Conservation (phyloP, 345 rosid species). For the Pugionium dolabratum region DNA sequence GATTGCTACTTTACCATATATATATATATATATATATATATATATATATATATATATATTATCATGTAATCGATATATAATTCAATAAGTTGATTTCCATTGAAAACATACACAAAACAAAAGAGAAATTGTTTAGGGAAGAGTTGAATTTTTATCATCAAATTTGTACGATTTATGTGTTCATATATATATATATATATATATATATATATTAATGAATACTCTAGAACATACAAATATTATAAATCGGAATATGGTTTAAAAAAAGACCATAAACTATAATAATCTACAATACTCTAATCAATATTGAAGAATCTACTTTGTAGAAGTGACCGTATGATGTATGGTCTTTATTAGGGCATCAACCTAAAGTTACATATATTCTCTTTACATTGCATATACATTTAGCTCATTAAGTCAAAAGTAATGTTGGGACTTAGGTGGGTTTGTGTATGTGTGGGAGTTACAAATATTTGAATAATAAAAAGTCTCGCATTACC, state of each 20-base stretch:
- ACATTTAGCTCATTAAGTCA: slow-evolving; percentile 3
- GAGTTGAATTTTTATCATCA: neutral
- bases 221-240: neutral
- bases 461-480: slow-evolving; percentile 9
- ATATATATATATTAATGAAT: neutral
- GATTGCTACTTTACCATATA: neutral
- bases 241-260: neutral
- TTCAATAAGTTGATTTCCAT: neutral
- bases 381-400: slow-evolving; percentile 17
- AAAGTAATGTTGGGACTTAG: slow-evolving; percentile 2
- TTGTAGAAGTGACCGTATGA: slow-evolving; percentile 15
- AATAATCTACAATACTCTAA: neutral
- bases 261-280: neutral
- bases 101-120: neutral
- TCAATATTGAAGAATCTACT: slow-evolving; percentile 14
- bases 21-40: no score
- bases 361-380: slow-evolving; percentile 8
- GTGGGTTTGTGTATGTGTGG: slow-evolving; percentile 13
- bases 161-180: neutral
- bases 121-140: neutral
- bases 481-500: slow-evolving; percentile 2
- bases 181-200: no score
- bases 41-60: neutral
- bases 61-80: neutral
- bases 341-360: neutral